Conservation (phyloP, 2,329 filamentous ascomycete genomes). For the Hortaea werneckii region DNA sequence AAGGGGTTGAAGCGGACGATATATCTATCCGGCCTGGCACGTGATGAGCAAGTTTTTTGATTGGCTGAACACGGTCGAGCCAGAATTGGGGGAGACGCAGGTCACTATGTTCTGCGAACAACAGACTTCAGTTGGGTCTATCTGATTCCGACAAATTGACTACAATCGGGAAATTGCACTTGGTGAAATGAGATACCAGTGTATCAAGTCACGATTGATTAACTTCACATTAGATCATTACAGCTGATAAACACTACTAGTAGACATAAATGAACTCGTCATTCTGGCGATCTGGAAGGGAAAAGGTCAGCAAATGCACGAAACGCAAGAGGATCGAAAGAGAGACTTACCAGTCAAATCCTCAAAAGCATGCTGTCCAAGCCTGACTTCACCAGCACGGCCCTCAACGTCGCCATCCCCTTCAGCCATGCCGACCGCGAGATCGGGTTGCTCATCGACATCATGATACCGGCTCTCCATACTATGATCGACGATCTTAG, state of each 20-base stretch:
- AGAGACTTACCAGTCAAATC: conserved; percentile 48
- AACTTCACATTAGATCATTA: too few species aligned
- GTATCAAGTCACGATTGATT: too few species aligned
- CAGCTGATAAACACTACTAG: not conserved
- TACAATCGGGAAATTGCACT: too few species aligned
- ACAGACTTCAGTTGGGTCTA: too few species aligned
- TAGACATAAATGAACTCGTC: conserved; percentile 38
- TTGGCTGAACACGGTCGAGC: not conserved
- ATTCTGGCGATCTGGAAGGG: conserved; percentile 38
- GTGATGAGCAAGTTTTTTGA: conserved; percentile 2
- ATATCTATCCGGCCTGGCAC: not conserved
- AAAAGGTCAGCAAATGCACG: not conserved
- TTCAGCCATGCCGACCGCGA: not conserved
- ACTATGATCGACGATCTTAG: conserved; percentile 48
- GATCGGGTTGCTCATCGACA: conserved; percentile 12
- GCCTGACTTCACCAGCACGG: conserved; percentile 12
- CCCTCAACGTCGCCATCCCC: conserved; percentile 14
- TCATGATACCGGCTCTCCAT: conserved; percentile 47
- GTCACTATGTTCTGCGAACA: too few species aligned
- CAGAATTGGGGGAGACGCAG: too few species aligned
- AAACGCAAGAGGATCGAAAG: conserved; percentile 4
- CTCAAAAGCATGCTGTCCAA: conserved; percentile 44
- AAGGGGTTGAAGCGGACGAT: not conserved
- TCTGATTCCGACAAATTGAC: too few species aligned
- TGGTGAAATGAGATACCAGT: too few species aligned